Evolutionary conservation across 495 filamentous ascomycete genomes (phyloP).

Genomic region (Xylaria castorea): DNA sequence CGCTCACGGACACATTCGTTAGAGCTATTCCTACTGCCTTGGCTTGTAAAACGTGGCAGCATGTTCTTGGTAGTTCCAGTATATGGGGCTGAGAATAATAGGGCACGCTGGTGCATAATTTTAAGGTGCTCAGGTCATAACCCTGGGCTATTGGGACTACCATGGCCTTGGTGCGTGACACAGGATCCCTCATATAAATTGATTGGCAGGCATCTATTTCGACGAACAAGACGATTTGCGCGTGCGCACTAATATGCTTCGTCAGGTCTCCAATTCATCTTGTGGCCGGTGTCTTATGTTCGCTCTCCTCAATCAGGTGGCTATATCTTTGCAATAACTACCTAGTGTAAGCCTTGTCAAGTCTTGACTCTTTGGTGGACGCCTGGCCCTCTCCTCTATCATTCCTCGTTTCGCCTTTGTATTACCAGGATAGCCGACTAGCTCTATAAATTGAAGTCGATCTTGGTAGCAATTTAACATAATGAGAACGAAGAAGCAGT

Average conservation of each 20-base stretch:
- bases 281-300: neutral
- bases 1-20: too few species aligned
- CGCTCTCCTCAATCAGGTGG: neutral
- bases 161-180: too few species aligned
- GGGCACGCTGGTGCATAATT: neutral
- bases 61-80: neutral
- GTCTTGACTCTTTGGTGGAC: neutral
- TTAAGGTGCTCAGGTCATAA: neutral
- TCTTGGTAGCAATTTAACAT: neutral
- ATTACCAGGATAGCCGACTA: neutral
- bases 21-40: too few species aligned
- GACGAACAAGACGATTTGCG: too few species aligned
- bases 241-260: too few species aligned
- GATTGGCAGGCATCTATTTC: too few species aligned
- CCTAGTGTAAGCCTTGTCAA: neutral
- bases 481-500: neutral
- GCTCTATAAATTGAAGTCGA: constrained; percentile 1
- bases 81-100: neutral
- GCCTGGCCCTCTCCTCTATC: neutral
- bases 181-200: neutral
- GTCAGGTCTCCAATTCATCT: neutral
- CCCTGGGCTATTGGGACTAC: neutral
- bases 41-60: neutral
- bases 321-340: neutral
- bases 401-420: neutral